These are phyloP conservation scores for Boletus sensibilis DNA, from an alignment of 768 basidiomycete species.

Conservation along the genomic window DNA sequence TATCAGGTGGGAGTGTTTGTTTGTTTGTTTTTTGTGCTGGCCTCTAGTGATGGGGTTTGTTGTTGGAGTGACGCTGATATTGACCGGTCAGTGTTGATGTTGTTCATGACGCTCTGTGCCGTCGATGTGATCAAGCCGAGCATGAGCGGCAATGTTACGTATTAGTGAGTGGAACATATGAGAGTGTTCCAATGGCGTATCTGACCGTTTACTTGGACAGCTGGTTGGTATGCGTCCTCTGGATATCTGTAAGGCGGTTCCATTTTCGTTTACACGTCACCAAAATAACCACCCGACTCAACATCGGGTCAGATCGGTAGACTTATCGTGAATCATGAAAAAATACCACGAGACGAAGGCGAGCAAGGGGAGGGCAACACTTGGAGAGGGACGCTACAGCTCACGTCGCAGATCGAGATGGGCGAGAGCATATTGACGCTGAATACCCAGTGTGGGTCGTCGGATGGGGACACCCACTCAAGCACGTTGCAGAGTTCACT, in stretches of 20 bases:
- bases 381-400: slow-evolving; percentile 8
- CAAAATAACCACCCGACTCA: not conserved
- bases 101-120: slow-evolving; percentile 20
- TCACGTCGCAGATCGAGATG: slow-evolving; percentile 22
- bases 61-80: not conserved
- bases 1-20: slow-evolving; percentile 14
- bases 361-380: not conserved
- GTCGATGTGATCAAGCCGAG: slow-evolving; percentile 8
- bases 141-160: slow-evolving; percentile 21
- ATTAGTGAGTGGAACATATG: slow-evolving; percentile 13
- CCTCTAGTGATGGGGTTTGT: not conserved
- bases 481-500: not conserved
- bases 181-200: not conserved
- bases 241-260: slow-evolving; percentile 16
- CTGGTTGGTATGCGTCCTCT: slow-evolving; percentile 20
- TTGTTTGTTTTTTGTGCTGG: not conserved
- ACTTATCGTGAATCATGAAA: slow-evolving; percentile 14
- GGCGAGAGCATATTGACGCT: not conserved
- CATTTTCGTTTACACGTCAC: not conserved
- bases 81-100: slow-evolving; percentile 9
- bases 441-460: not conserved
- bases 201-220: slow-evolving; percentile 4
- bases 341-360: not conserved
- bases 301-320: slow-evolving; percentile 15
- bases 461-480: not conserved